Base-by-base conservation (phyloP, 1,139 yeast genomes). In the Candida buenavistaensis region DNA sequence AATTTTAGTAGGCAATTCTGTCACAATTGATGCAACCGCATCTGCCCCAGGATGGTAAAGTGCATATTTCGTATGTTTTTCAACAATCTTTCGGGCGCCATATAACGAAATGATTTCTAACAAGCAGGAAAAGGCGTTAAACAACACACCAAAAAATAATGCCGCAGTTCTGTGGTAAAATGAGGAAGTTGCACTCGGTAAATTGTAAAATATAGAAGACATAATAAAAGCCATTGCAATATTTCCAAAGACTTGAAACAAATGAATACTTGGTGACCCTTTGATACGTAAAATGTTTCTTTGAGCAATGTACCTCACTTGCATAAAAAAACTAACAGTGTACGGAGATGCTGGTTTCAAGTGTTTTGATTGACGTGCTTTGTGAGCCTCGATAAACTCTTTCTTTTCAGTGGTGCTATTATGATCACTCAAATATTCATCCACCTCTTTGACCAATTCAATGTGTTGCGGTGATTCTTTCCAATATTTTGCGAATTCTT, bases 1-100 rank as follows among this genome's bases (percentile, higher is more conserved):
- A 10, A 75, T 38, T 50, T 80, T 80, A 14, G 70, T 59, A 7
- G 87, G 87, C 32, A 80, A 52, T 48, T 79, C 82, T 17, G 83
- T 72, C 33, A 79, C 52, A 44, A 79, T 64, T 35, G 72, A 69
- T 37, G 80, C 82, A 33, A 80, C 52, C 3, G 85, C 80, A 53
- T 81, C 85, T 11, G 82, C 82, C 13, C 83, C 74, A 14, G 82
- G 78, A 41, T 78, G 79, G 46, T 80, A 81, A 55, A 81, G 66
- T 3, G 84, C 80, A 51, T 74, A 80, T 15, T 75, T 68, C 47
- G 75, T 77, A 47, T 81, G 87, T 54, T 80, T 80, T 41, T 75
- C 76, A 34, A 79, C 64, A 48, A 80, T 74, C 13, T 78, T 77
- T 52, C 86, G 71, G 33, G 76, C 71, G 35, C 75, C 77, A 46